Base-by-base conservation (phyloP, 2,329 filamentous ascomycete species). In the Colletotrichum spaethianum region DNA sequence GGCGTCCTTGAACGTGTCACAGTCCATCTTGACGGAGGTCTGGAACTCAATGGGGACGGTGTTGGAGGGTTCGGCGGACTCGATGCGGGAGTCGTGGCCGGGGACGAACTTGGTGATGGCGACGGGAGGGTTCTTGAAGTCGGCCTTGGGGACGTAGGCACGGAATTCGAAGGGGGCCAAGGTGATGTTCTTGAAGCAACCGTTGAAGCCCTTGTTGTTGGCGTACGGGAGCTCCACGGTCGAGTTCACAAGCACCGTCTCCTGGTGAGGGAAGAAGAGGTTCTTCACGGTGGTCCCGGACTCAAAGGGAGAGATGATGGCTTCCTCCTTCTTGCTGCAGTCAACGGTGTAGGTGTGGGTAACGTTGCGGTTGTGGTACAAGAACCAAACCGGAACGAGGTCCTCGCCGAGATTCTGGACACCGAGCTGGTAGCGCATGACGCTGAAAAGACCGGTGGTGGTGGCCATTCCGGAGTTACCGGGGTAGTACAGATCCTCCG, bases 21-120 rank as follows among this genome's bases (percentile, higher is more conserved):
- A 93, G 75, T 90, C 82, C 90, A 93, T 92, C 62, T 86, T 81
- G 1, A 82, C 82, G 0, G 89, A 91, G 78, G 91, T 92, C 33
- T 89, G 85, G 4, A 93, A 72, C 66, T 87, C 84, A 60, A 92
- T 81, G n/a, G 74, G 40, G 26, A 79, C 75, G 5, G 66, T 72
- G 36, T 75, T 74, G 18, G 68, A 56, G 18, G 61, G 42, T 2
- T 67, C 48, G 16, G 52, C 57, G 36, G 90, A 90, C n/a, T 85
- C 71, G 4, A 92, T 76, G 4, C 90, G 86, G 5, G 80, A 79
- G 75, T 93, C 91, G 75, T 93, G 91, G 3, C 90, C 90, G 8
- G 91, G 91, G 1, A 80, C 77, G 75, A 92, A 90, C 48, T 84
- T 85, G 16, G 90, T 92, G 75, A 92, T 85, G 79, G 88, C 86